Base-by-base conservation (phyloP, 2,329 filamentous ascomycete species). In the Amauroascus niger region DNA sequence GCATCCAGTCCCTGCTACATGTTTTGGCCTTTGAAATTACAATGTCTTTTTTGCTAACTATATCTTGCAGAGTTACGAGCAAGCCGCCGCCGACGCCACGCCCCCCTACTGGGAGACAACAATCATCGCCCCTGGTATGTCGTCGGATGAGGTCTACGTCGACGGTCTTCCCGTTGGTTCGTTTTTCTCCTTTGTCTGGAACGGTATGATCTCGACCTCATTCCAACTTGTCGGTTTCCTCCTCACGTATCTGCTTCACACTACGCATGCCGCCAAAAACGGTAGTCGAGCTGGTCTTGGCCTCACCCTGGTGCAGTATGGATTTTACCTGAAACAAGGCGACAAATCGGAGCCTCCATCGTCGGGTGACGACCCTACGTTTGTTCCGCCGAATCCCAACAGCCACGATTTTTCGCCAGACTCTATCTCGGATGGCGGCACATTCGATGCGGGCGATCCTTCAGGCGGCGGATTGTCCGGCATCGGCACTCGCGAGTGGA, bases 21-120 rank as follows among this genome's bases (percentile, higher is more conserved):
- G n/a, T n/a, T n/a, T n/a, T n/a, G n/a, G n/a, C n/a, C n/a, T n/a
- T n/a, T n/a, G n/a, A n/a, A n/a, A n/a, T n/a, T n/a, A n/a, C n/a
- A n/a, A n/a, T n/a, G n/a, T n/a, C n/a, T n/a, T n/a, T n/a, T n/a
- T 39, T 41, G 44, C 51, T 49, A 40, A 53, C 39, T 41, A 18
- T n/a, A n/a, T 14, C 37, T 32, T 56, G 14, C 63, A 96, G 88
- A 90, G 91, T 33, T 98, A 98, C 69, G 93, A 98, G 77, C 91
- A 97, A 81, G 93, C 93, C 14, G 93, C 93, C 2, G 91, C 91
- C 40, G 93, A 98, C 69, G 86, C 89, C 22, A 93, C 93, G 46
- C 93, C 93, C 1, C 93, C 93, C 0, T 98, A 98, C 71, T 98
- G 93, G 93, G 93, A 98, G 75, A 98, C 93, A 5, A 97, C 93